Base-by-base conservation (phyloP, 768 basidiomycete genomes). In the Mycena olivaceomarginata region DNA sequence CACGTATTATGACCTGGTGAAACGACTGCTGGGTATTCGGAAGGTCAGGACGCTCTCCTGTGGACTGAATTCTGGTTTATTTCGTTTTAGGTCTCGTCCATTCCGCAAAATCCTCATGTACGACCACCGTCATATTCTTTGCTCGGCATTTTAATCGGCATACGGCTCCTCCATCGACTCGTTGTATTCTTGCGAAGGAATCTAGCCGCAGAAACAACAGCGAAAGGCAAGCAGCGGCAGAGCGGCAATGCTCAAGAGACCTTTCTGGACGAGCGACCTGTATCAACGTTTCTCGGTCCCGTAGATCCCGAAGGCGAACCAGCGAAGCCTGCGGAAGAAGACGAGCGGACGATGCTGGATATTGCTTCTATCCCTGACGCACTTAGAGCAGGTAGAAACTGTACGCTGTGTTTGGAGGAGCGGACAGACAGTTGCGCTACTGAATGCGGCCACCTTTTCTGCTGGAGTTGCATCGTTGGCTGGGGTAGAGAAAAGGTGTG, bases 401-500 rank as follows among this genome's bases (percentile, higher is more conserved):
- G 96, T 78, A 96, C 96, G 6, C 88, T 97, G 39, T 97, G 96
- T 81, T 85, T 97, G 67, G 96, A 97, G 80, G 95, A 96, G 83
- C 90, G 96, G 80, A 96, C 94, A 0, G 91, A 93, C 74, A 96
- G 92, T 79, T 94, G 93, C 82, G 92, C 94, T 40, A 97, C 96
- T 0, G 96, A 97, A 83, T 97, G 96, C 79, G 96, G 96, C 0
- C 96, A 97, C 84, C 82, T 97, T 62, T 97, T 97, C 82, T 97
- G 96, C 80, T 97, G 96, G 96, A 92, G 89, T 79, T 97, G 96
- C 80, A 95, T 97, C 53, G 92, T 95, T 59, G 95, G 93, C 12
- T 97, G 96, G 96, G 96, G 94, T 16, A 88, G 94, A 83, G 96
- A 97, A 84, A 97, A 96, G 92, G 94, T 94, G 72, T 67, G 85